phyloP scores from a whole-genome alignment of 495 filamentous ascomycete species.

The Annulohypoxylon bovei region DNA sequence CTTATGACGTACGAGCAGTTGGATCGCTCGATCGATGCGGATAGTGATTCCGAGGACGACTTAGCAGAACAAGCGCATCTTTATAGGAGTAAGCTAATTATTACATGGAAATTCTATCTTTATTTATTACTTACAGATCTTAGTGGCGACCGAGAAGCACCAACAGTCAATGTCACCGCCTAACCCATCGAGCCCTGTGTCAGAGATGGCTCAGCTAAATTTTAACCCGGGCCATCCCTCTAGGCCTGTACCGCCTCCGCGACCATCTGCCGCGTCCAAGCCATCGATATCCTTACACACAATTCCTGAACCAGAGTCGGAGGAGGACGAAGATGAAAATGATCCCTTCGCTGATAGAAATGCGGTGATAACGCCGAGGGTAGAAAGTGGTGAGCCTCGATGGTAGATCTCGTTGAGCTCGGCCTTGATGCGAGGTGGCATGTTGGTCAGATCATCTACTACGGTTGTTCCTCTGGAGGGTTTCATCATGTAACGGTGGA shows the following conservation, averaged over 20 bases:
- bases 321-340: slow-evolving; percentile 72
- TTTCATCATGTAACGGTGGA: slow-evolving; percentile 3
- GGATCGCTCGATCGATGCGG: slow-evolving; percentile 94
- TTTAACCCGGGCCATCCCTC: slow-evolving; percentile 48
- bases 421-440: neutral
- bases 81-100: slow-evolving; percentile 57
- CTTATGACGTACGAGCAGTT: slow-evolving; percentile 94
- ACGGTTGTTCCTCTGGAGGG: neutral
- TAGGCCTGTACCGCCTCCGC: slow-evolving; percentile 54
- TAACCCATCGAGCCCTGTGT: slow-evolving; percentile 45
- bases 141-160: slow-evolving; percentile 62
- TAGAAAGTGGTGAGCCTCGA: slow-evolving; percentile 63
- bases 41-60: slow-evolving; percentile 90
- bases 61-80: slow-evolving; percentile 64
- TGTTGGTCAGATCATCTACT: neutral
- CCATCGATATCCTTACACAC: slow-evolving; percentile 50
- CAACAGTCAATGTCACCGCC: slow-evolving; percentile 55
- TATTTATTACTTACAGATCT: slow-evolving; percentile 31
- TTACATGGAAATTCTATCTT: neutral
- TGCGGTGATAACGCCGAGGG: slow-evolving; percentile 69
- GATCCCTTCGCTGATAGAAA: slow-evolving; percentile 84
- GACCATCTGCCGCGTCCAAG: slow-evolving; percentile 53
- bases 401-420: slow-evolving; percentile 52
- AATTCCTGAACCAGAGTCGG: slow-evolving; percentile 42
- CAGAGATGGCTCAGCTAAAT: slow-evolving; percentile 53